Conservation (phyloP, 139 green algal species). For the Micractinium sp. region DNA sequence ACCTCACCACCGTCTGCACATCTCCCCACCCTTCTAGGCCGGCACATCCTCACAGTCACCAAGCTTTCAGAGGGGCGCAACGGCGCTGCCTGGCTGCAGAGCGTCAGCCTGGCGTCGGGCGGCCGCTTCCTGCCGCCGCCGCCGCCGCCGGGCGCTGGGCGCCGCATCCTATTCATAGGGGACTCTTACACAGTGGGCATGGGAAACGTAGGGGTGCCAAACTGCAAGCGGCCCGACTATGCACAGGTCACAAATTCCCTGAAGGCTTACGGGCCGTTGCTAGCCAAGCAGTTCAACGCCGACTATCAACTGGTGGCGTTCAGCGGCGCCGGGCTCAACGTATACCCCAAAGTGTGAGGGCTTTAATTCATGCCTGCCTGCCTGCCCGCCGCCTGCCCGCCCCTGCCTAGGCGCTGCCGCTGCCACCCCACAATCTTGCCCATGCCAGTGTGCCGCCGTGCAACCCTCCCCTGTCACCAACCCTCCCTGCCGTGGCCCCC, state of each 20-base stretch:
- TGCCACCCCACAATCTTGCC: neutral
- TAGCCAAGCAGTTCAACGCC: neutral
- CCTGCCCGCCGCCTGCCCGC: neutral
- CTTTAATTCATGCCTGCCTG: neutral
- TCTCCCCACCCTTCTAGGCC: neutral
- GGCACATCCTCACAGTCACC: neutral
- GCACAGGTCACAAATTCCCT: neutral
- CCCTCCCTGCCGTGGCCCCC: neutral
- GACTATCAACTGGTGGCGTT: neutral
- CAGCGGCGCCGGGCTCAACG: neutral
- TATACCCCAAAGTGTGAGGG: neutral
- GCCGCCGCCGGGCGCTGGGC: neutral
- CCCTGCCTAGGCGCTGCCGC: neutral
- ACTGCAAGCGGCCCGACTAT: neutral
- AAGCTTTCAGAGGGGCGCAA: slow-evolving; percentile 3
- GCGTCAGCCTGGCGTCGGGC: neutral
- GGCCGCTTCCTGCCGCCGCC: slow-evolving; percentile 17
- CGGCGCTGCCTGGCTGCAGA: slow-evolving; percentile 5
- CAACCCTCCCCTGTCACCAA: neutral
- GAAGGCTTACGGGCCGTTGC: neutral
- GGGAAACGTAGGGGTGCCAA: neutral
- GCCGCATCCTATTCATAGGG: slow-evolving; percentile 7
- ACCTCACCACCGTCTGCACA: no score
- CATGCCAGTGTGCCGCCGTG: neutral
- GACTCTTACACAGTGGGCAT: slow-evolving; percentile 1